Evolutionary conservation across 805 yeast genomes (phyloP).

Genomic region (Schizosaccharomyces octosporus): DNA sequence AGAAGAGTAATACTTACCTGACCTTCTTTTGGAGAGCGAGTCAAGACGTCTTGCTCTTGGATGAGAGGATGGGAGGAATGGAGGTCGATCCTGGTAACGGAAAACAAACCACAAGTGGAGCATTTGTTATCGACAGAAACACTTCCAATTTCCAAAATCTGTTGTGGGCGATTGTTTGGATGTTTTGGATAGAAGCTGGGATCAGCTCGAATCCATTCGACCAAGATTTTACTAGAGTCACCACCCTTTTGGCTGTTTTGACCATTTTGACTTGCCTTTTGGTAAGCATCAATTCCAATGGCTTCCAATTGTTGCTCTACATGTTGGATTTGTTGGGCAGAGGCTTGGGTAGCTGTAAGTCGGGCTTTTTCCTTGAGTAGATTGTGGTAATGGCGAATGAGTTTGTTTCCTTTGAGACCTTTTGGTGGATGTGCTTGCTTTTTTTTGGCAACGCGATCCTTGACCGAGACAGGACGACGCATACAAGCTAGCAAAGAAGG

Average conservation of each 20-base stretch:
- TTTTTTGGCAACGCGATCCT: neutral
- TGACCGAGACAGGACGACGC: neutral
- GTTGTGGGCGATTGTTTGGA: neutral
- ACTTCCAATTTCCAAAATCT: conserved; percentile 67
- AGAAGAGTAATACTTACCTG: no score
- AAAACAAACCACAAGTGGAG: conserved; percentile 31
- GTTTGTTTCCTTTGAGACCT: neutral
- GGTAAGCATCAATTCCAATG: conserved; percentile 54
- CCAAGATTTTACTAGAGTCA: conserved; percentile 61
- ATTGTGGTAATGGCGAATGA: conserved; percentile 57
- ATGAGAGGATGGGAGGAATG: conserved; percentile 57
- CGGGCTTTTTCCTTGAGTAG: conserved; percentile 30
- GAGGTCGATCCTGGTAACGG: conserved; percentile 46
- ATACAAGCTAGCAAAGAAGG: neutral
- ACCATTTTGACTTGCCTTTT: conserved; percentile 65
- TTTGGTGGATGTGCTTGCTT: neutral
- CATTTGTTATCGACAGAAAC: conserved; percentile 43
- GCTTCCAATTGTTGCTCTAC: conserved; percentile 37
- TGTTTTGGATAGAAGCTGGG: neutral
- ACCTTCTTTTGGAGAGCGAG: conserved; percentile 12
- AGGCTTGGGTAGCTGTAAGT: conserved; percentile 12
- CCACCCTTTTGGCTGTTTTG: conserved; percentile 64
- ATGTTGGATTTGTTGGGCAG: conserved; percentile 9
- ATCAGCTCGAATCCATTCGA: conserved; percentile 32
- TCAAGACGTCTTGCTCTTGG: conserved; percentile 24